These are phyloP conservation scores for Fusarium ramigenum DNA, from an alignment of 2,329 filamentous ascomycete species.

Conservation along the genomic window DNA sequence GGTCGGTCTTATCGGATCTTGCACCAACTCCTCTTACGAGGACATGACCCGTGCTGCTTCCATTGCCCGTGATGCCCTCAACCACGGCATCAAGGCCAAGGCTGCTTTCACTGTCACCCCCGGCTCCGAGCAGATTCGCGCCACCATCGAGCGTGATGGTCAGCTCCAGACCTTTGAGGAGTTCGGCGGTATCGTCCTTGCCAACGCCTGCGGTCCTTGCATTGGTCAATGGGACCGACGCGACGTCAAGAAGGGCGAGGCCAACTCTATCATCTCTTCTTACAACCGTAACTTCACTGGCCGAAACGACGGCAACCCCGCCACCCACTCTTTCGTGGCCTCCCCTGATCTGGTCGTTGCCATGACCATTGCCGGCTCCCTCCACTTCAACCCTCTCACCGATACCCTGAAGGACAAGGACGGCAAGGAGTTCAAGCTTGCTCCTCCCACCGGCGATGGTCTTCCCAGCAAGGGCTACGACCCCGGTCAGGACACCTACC, in stretches of 20 bases:
- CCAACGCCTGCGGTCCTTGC: constrained; percentile 94
- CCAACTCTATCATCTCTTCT: constrained; percentile 97
- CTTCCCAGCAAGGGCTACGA: constrained; percentile 88
- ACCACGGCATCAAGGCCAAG: constrained; percentile 89
- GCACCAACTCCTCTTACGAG: constrained; percentile 98
- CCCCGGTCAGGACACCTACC: constrained; percentile 92
- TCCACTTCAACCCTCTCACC: constrained; percentile 94
- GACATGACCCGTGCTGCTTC: constrained; percentile 97
- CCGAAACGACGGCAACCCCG: constrained; percentile 95
- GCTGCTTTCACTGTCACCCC: constrained; percentile 96
- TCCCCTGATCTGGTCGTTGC: constrained; percentile 91
- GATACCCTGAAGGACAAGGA: constrained; percentile 94
- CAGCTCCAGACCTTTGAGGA: constrained; percentile 86
- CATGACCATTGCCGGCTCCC: constrained; percentile 81
- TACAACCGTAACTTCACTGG: constrained; percentile 99
- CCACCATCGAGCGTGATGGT: constrained; percentile 88
- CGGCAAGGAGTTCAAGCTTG: constrained; percentile 93
- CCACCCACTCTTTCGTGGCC: constrained; percentile 92
- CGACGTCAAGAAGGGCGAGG: constrained; percentile 92
- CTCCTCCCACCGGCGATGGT: constrained; percentile 80
- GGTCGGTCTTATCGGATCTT: constrained; percentile 94
- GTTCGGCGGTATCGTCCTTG: constrained; percentile 88
- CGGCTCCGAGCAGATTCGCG: constrained; percentile 95
- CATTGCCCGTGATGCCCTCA: constrained; percentile 88
- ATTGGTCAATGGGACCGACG: constrained; percentile 95